Evolutionary conservation across 768 basidiomycete species (phyloP), one percentile per base, ranked within the genome.

Genomic region (Tricholoma sp.): DNA sequence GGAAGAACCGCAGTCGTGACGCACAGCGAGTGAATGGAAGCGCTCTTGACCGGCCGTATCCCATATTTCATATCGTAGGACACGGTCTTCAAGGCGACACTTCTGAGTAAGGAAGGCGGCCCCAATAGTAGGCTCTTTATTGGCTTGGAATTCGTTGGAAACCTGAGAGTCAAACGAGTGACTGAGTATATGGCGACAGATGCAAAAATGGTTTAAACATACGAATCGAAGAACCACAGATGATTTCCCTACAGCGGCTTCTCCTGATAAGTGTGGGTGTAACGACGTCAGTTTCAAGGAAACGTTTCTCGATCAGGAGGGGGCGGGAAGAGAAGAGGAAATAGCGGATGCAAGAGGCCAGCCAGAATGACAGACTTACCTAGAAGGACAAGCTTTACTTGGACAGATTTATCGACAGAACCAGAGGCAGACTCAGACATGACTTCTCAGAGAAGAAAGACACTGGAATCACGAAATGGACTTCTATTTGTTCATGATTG

Each of bases 111-210:
- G 71, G 77, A 96, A 96, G 4, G 93, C 95, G 52, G 95, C 95
- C 34, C 95, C 96, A 65, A 99, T 98, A 24, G 96, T 99, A 9
- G 96, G 96, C 66, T 97, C 94, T 72, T 98, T 98, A 82, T 98
- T 98, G 58, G 92, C 86, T 73, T 98, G 95, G 72, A 98, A 99
- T 71, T 99, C 96, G 75, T 98, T 94, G 69, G 89, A 89, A 53
- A 94, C 91, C 91, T 94, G 56, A 57, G n/a, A 15, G 51, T 39
- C 33, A 55, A 28, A 49, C 52, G 47, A 59, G 4, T 17, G 63
- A 29, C 59, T 63, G 45, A 61, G 54, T 45, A 50, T 61, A 63
- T 32, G 29, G 57, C 51, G 47, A 52, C 39, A 39, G 33, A 29
- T 34, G 45, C 37, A 11, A 24, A 50, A 17, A 28, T 18, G 52